Evolutionary conservation across 805 yeast genomes (phyloP), one percentile per base, ranked within the genome.

Genomic region (Candida qinlingensis): DNA sequence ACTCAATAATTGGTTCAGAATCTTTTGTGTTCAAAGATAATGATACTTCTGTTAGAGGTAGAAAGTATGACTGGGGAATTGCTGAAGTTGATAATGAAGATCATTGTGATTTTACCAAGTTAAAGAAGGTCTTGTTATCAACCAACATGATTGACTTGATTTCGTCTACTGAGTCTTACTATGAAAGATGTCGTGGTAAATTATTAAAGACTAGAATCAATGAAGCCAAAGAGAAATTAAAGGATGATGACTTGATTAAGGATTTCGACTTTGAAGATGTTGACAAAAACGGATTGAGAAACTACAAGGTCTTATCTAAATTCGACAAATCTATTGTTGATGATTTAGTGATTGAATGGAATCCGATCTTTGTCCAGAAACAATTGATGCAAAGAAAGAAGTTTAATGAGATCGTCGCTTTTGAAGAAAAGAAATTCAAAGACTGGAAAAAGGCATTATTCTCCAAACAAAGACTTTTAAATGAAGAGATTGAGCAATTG

Each of bases 21-120:
- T 73, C 74, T 9, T 67, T 66, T 46, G 75, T 73, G 33, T 56
- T 60, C 42, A 73, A 73, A 44, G 56, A 65, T 4, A 68, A 68
- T 8, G 81, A 82, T 8, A 66, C 73, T 33, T 52, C 66, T 4
- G 86, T 86, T 30, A 74, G 85, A 53, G 96, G 94, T 13, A 76
- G 96, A 59, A 75, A 76, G 60, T 91, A 89, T 68, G 74, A 71
- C 13, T 91, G 97, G 97, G 97, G 97, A 0, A 65, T 78, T 26
- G 87, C 87, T 11, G 96, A 90, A 61, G 85, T 87, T 38, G 96
- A 87, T 60, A 84, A 88, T 63, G 77, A 76, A 19, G 65, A 70
- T 7, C 90, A 85, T 64, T 87, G 96, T 66, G 97, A 92, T 63
- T 89, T 89, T 60, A 54, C 66, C 30, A 73, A 73, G 51, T 72